phyloP scores from a whole-genome alignment of 257 asterid genomes.

The Vinca minor region DNA sequence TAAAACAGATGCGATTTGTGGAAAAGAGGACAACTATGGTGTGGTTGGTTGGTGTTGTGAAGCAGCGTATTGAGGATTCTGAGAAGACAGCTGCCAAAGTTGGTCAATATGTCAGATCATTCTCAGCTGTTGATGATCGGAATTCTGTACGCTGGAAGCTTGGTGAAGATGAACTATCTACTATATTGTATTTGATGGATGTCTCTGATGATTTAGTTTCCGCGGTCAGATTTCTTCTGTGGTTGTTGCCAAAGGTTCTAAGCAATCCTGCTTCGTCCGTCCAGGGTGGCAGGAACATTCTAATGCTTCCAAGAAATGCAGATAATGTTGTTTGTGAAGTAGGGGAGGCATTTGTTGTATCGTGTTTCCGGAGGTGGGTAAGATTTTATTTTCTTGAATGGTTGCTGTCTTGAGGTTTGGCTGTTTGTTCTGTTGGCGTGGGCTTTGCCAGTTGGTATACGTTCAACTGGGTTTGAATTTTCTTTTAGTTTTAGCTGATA shows the following conservation, averaged over 20 bases:
- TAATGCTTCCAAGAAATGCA: slow-evolving; percentile 51
- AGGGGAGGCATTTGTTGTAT: slow-evolving; percentile 79
- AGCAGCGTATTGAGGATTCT: slow-evolving; percentile 70
- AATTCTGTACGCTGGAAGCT: slow-evolving; percentile 67
- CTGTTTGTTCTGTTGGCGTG: not conserved
- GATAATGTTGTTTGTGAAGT: slow-evolving; percentile 65
- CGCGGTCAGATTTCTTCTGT: slow-evolving; percentile 70
- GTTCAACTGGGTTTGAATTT: not conserved
- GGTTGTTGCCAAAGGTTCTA: slow-evolving; percentile 81
- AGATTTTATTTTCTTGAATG: not conserved
- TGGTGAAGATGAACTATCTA: slow-evolving; percentile 81
- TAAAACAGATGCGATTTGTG: slow-evolving; percentile 66
- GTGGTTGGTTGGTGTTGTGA: slow-evolving; percentile 73
- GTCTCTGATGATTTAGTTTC: slow-evolving; percentile 63
- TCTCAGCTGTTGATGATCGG: slow-evolving; percentile 60
- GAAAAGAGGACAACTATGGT: slow-evolving; percentile 57
- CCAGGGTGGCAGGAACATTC: slow-evolving; percentile 50
- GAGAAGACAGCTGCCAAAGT: slow-evolving; percentile 54
- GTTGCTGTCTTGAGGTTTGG: not conserved
- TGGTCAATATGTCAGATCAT: slow-evolving; percentile 56
- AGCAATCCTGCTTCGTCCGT: slow-evolving; percentile 48
- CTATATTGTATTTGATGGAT: slow-evolving; percentile 78
- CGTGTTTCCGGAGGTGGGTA: slow-evolving; percentile 67
- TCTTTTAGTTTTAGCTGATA: not conserved
- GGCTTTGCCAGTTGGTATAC: not conserved